phyloP scores from a whole-genome alignment of 2,329 filamentous ascomycete genomes.

The Penicillium glabrum region DNA sequence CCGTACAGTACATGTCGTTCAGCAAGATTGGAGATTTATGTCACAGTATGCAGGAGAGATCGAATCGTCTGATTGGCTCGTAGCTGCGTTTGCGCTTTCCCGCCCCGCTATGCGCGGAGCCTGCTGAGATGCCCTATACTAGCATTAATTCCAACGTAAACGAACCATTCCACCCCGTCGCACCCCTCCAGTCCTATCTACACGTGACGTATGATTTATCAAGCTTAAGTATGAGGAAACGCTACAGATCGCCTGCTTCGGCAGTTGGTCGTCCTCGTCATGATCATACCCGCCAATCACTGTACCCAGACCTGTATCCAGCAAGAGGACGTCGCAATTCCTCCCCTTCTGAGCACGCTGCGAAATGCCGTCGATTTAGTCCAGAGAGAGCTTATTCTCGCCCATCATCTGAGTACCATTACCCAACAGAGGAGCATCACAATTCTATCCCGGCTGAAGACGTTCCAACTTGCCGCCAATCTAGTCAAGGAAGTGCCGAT shows the following conservation, averaged over 20 bases:
- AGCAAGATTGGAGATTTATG: too few species aligned
- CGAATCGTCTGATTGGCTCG: too few species aligned
- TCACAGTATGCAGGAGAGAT: too few species aligned
- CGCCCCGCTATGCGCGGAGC: too few species aligned
- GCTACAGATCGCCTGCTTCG: slow-evolving; percentile 47
- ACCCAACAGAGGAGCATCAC: slow-evolving; percentile 48
- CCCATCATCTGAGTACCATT: slow-evolving; percentile 26
- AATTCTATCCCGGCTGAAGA: slow-evolving; percentile 54
- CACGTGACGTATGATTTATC: background rate
- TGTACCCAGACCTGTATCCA: slow-evolving; percentile 22
- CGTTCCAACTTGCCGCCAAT: slow-evolving; percentile 53
- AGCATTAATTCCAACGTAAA: too few species aligned
- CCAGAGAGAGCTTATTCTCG: too few species aligned
- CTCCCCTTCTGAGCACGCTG: slow-evolving; percentile 50
- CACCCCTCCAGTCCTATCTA: background rate
- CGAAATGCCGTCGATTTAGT: slow-evolving; percentile 54
- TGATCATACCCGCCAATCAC: slow-evolving; percentile 26
- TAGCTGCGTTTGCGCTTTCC: too few species aligned
- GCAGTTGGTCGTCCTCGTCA: slow-evolving; percentile 55
- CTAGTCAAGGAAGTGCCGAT: slow-evolving; percentile 18
- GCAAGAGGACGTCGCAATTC: slow-evolving; percentile 54
- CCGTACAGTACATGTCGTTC: too few species aligned
- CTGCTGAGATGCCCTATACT: too few species aligned
- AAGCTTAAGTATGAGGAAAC: slow-evolving; percentile 3
- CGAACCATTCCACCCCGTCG: too few species aligned